Percentiles rank a stretch among this genome's conserved stretches.
phyloP scores from a whole-genome alignment of 1,284 basidiomycete genomes.

The Pseudozyma pruni region DNA sequence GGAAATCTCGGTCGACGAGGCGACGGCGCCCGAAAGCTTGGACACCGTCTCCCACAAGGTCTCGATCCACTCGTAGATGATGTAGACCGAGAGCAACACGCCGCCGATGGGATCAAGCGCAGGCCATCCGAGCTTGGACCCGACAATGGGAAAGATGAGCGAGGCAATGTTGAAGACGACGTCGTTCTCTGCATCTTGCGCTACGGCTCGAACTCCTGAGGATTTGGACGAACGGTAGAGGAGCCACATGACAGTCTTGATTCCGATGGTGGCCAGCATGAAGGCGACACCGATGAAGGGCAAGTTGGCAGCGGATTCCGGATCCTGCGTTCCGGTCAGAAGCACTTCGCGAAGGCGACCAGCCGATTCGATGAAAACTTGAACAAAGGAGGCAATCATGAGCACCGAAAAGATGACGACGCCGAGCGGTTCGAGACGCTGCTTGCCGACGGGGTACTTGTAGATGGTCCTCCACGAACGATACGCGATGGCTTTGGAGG shows the following conservation, averaged over 20 bases:
- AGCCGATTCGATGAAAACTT: constrained; percentile 63
- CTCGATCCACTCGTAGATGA: constrained; percentile 64
- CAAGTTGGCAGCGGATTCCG: constrained; percentile 55
- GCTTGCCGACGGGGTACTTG: constrained; percentile 72
- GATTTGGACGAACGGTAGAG: constrained; percentile 68
- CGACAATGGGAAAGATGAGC: constrained; percentile 71
- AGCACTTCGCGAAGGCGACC: constrained; percentile 59
- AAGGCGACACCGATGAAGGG: constrained; percentile 64
- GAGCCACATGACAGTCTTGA: constrained; percentile 71
- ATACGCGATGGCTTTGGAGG: constrained; percentile 60
- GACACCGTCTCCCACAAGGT: constrained; percentile 61
- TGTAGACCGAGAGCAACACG: constrained; percentile 58
- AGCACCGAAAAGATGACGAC: constrained; percentile 72
- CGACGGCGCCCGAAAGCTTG: constrained; percentile 59
- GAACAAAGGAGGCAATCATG: constrained; percentile 71
- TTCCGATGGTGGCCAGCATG: constrained; percentile 72
- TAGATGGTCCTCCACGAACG: constrained; percentile 61
- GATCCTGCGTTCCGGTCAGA: constrained; percentile 47
- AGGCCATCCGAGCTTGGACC: constrained; percentile 46
- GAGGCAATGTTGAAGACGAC: constrained; percentile 73
- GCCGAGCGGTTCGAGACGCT: constrained; percentile 71
- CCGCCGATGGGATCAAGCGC: constrained; percentile 65
- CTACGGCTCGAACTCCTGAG: constrained; percentile 68
- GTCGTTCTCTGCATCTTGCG: constrained; percentile 72
- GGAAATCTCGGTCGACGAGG: constrained; percentile 54